Conservation (phyloP, 75 land plant species). For the Selaginella tamariscina region DNA sequence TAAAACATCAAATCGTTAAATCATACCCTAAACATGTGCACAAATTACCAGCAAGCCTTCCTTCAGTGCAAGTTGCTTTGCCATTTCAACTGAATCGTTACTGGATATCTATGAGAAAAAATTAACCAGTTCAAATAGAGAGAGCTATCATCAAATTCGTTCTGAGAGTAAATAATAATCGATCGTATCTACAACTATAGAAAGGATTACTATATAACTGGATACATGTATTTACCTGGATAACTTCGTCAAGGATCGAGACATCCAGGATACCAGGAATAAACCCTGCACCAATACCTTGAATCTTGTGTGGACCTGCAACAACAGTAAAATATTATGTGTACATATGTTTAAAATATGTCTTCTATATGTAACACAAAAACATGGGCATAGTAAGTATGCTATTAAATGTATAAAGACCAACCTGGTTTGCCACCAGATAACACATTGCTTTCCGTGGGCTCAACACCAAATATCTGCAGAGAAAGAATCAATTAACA, state of each 20-base stretch:
- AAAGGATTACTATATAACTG: no score
- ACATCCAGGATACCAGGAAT: constrained; percentile 67
- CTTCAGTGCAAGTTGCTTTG: constrained; percentile 72
- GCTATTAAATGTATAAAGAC: background rate
- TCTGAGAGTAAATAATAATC: no score
- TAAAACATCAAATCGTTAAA: no score
- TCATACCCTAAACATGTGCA: no score
- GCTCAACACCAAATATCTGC: constrained; percentile 85
- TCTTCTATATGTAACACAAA: no score
- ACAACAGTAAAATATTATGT: background rate
- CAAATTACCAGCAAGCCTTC: constrained; percentile 82
- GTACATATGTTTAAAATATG: background rate
- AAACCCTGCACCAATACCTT: constrained; percentile 92
- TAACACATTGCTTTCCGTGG: constrained; percentile 67
- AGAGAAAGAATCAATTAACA: constrained; percentile 5
- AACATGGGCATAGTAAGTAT: no score
- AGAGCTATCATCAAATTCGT: no score
- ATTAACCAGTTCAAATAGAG: no score
- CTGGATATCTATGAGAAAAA: constrained; percentile 91
- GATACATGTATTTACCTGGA: no score
- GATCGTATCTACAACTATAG: no score
- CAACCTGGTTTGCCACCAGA: constrained; percentile 87
- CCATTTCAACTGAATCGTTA: constrained; percentile 83
- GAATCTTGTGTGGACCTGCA: constrained; percentile 49
- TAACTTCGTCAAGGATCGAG: constrained; percentile 54